Percentiles rank a stretch among this genome's conserved stretches.
These are phyloP conservation scores for Rusavskia elegans DNA, from an alignment of 495 filamentous ascomycete species.

Conservation along the genomic window DNA sequence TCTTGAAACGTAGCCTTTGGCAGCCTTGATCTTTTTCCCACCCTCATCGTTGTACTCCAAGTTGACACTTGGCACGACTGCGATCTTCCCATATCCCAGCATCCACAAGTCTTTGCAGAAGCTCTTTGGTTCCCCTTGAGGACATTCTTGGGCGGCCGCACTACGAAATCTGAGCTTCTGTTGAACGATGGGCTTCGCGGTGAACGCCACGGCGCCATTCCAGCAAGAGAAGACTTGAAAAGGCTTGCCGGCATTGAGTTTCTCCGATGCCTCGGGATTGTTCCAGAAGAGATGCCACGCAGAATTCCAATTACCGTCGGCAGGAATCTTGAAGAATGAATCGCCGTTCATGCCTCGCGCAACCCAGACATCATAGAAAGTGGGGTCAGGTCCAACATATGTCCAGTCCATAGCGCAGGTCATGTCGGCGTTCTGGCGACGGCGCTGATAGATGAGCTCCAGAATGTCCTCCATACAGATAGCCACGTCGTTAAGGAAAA, in stretches of 20 bases:
- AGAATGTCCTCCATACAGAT: conserved; percentile 36
- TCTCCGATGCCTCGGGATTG: conserved; percentile 13
- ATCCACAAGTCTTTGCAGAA: conserved; percentile 5
- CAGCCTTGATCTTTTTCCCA: conserved; percentile 20
- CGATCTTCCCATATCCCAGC: conserved; percentile 6
- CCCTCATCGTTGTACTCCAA: conserved; percentile 2
- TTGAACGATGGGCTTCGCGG: conserved; percentile 19
- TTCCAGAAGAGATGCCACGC: conserved; percentile 32
- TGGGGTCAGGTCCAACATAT: conserved; percentile 19
- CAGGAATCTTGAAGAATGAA: conserved; percentile 31
- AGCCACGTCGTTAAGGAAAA: conserved; percentile 35
- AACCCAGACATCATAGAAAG: conserved; percentile 37
- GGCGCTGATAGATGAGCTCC: conserved; percentile 31
- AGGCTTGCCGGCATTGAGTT: conserved; percentile 17
- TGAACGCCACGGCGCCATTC: conserved; percentile 29
- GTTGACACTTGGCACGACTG: conserved; percentile 4
- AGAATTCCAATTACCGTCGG: conserved; percentile 25
- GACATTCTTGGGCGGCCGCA: neutral
- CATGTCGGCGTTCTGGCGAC: conserved; percentile 30
- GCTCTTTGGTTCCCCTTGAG: conserved; percentile 4
- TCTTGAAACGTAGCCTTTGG: conserved; percentile 21
- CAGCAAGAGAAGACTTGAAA: conserved; percentile 41
- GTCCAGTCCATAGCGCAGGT: conserved; percentile 39
- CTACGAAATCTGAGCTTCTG: conserved; percentile 21
- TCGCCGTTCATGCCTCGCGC: conserved; percentile 32